Evolutionary conservation across 257 asterid species (phyloP).

Genomic region (Verbascum thapsus): DNA sequence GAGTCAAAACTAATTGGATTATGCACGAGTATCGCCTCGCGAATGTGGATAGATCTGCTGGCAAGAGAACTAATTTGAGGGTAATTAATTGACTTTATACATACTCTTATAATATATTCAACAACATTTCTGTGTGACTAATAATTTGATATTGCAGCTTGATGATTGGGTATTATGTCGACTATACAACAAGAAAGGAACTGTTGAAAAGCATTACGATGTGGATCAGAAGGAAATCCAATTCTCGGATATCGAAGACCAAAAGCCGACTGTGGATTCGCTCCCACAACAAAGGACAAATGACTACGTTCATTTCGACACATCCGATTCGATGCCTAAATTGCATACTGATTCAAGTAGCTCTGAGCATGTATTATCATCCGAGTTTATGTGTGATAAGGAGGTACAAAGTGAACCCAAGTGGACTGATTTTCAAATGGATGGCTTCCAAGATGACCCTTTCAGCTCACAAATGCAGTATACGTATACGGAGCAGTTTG

Average conservation of each 20-base stretch:
- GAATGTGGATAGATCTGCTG: conserved; percentile 58
- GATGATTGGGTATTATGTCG: conserved; percentile 68
- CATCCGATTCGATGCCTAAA: conserved; percentile 57
- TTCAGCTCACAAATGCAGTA: conserved; percentile 53
- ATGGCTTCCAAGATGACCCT: conserved; percentile 53
- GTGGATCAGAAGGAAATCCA: conserved; percentile 44
- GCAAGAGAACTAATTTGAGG: conserved; percentile 46
- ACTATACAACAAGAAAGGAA: conserved; percentile 66
- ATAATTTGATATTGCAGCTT: conserved; percentile 43
- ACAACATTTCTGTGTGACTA: neutral
- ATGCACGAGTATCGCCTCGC: conserved; percentile 67
- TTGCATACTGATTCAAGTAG: conserved; percentile 64
- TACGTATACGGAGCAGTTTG: conserved; percentile 47
- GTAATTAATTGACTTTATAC: conserved; percentile 33
- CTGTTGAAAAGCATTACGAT: conserved; percentile 49
- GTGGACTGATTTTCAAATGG: conserved; percentile 47
- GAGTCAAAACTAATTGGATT: conserved; percentile 67
- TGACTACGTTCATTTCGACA: conserved; percentile 39
- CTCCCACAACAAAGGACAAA: conserved; percentile 14
- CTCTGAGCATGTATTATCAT: conserved; percentile 56
- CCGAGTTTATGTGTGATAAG: conserved; percentile 49
- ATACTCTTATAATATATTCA: neutral
- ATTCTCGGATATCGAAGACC: conserved; percentile 52
- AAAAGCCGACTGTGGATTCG: conserved; percentile 38
- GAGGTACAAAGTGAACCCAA: conserved; percentile 69